phyloP scores from a whole-genome alignment of 441 rosid species.

The Eutrema salsugineum region DNA sequence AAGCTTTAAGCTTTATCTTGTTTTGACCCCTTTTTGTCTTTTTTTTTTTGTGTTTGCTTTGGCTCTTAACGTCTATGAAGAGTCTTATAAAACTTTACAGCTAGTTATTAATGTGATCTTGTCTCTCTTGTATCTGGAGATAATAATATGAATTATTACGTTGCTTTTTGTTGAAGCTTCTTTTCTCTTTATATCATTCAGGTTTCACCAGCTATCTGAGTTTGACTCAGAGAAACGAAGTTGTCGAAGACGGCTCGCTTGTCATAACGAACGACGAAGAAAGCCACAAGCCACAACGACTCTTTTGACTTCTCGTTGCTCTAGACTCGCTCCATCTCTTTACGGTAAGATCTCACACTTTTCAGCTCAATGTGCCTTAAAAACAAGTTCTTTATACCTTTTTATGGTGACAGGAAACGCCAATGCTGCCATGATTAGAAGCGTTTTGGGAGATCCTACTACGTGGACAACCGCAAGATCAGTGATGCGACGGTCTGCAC shows the following conservation, averaged over 20 bases:
- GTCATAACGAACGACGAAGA: slow-evolving; percentile 90
- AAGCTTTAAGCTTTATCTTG: slow-evolving; percentile 7
- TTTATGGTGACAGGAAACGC: slow-evolving; percentile 38
- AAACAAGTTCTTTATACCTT: neutral
- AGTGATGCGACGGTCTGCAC: slow-evolving; percentile 29
- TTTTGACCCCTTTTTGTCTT: neutral
- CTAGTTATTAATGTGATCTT: slow-evolving; percentile 1
- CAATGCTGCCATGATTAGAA: slow-evolving; percentile 38
- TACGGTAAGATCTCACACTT: slow-evolving; percentile 42
- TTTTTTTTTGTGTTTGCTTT: neutral
- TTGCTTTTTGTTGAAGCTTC: slow-evolving; percentile 25
- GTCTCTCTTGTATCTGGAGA: slow-evolving; percentile 23
- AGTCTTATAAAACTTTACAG: slow-evolving; percentile 8
- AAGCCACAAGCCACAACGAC: slow-evolving; percentile 69
- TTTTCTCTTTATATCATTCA: slow-evolving; percentile 23
- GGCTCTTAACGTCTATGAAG: slow-evolving; percentile 26
- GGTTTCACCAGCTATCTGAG: slow-evolving; percentile 93
- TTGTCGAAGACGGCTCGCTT: slow-evolving; percentile 89
- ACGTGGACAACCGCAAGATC: slow-evolving; percentile 50
- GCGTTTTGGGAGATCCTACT: slow-evolving; percentile 62
- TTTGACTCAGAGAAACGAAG: slow-evolving; percentile 92
- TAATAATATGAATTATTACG: neutral
- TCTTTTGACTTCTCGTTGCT: slow-evolving; percentile 44
- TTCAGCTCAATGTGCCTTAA: neutral
- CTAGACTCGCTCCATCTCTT: slow-evolving; percentile 38